Percentiles rank a stretch among this genome's conserved stretches.
These are phyloP conservation scores for Cystobasidium ongulense DNA, from an alignment of 768 basidiomycete species.

Conservation along the genomic window DNA sequence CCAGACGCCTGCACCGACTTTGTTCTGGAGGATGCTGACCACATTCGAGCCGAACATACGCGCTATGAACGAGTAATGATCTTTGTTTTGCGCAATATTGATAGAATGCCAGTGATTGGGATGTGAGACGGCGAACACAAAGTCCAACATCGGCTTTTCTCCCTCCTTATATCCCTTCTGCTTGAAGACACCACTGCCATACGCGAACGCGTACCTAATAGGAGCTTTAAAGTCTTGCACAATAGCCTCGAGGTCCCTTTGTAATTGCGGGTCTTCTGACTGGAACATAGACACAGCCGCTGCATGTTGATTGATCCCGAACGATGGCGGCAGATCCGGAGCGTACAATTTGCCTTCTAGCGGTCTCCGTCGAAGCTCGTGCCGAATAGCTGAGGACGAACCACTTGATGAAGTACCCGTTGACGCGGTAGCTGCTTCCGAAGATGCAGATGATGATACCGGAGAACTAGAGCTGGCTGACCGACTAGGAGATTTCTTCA, in stretches of 20 bases:
- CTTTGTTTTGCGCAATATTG: conserved; percentile 83
- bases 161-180: conserved; percentile 64
- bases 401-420: not conserved
- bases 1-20: conserved; percentile 72
- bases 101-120: conserved; percentile 87
- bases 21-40: conserved; percentile 64
- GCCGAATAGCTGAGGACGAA: not conserved
- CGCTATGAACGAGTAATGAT: conserved; percentile 84
- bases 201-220: conserved; percentile 93
- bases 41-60: conserved; percentile 72
- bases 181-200: conserved; percentile 90
- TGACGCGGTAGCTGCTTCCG: not conserved
- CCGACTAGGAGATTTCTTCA: not conserved
- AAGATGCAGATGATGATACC: not conserved
- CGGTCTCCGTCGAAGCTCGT: not conserved
- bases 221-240: conserved; percentile 76
- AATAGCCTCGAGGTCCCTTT: conserved; percentile 58
- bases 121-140: conserved; percentile 91
- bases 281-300: conserved; percentile 6
- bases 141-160: conserved; percentile 77
- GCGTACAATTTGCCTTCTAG: conserved; percentile 1
- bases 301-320: conserved; percentile 20
- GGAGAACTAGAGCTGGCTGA: not conserved
- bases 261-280: conserved; percentile 28
- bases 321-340: conserved; percentile 5